A percentile compares a stretch with the other conserved stretches of the same genome.
phyloP scores from a whole-genome alignment of 371 early-diverging fungal species.

The Mortierella sp. region DNA sequence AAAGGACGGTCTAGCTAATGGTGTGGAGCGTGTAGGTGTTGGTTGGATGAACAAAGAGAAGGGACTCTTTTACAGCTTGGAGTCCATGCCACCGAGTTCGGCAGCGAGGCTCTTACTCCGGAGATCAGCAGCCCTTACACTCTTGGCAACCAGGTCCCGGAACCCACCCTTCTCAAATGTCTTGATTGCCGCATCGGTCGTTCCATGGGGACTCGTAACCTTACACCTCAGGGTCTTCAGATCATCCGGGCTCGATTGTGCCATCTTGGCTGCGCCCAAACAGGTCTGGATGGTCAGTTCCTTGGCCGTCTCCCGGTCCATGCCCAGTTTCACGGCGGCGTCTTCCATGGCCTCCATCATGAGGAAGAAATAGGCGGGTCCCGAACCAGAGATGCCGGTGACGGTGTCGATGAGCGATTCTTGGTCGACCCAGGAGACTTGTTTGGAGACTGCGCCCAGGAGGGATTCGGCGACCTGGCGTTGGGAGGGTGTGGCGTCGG shows the following conservation, averaged over 20 bases:
- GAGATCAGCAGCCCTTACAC: conserved; percentile 77
- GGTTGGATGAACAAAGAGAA: not conserved
- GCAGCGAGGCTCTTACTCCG: conserved; percentile 58
- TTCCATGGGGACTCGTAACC: conserved; percentile 95
- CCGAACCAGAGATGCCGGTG: conserved; percentile 89
- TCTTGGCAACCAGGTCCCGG: conserved; percentile 68
- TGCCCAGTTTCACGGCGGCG: conserved; percentile 85
- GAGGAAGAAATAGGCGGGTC: conserved; percentile 96
- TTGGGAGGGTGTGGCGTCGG: conserved; percentile 69
- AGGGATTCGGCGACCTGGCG: conserved; percentile 74
- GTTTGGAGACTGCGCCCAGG: conserved; percentile 79
- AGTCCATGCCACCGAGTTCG: not conserved
- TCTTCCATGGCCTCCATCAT: conserved; percentile 92
- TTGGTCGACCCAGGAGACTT: conserved; percentile 83
- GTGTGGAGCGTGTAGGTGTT: not conserved
- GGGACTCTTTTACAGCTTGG: not conserved
- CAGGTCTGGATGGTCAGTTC: conserved; percentile 91
- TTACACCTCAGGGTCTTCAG: conserved; percentile 83
- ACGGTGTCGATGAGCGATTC: conserved; percentile 89
- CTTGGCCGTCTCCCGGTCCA: conserved; percentile 79
- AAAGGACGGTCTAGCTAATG: not conserved
- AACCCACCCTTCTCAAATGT: conserved; percentile 76
- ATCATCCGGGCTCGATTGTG: conserved; percentile 76
- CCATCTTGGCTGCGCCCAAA: conserved; percentile 91
- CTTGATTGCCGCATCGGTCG: conserved; percentile 92